Percentiles rank a stretch among this genome's conserved stretches.
These are phyloP conservation scores for Atkinsonella hypoxylon DNA, from an alignment of 2,329 filamentous ascomycete genomes.

Conservation along the genomic window DNA sequence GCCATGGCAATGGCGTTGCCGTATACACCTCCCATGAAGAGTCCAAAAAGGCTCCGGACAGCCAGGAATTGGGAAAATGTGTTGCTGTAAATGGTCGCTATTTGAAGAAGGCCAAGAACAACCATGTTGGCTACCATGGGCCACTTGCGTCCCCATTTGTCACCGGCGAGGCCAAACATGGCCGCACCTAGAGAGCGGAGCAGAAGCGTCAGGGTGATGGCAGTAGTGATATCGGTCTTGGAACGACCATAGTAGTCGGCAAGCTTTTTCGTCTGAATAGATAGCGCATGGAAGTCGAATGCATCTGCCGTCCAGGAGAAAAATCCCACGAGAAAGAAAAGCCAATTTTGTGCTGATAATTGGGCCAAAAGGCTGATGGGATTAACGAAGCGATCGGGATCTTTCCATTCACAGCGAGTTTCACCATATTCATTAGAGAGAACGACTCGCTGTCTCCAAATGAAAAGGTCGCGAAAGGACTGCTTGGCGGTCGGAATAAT, in stretches of 20 bases:
- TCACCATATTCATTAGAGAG: constrained; percentile 54
- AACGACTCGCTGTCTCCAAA: constrained; percentile 62
- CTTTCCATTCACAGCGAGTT: constrained; percentile 54
- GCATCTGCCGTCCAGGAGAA: constrained; percentile 70
- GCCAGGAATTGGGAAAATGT: constrained; percentile 67
- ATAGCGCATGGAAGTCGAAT: constrained; percentile 73
- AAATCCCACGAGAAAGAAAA: constrained; percentile 66
- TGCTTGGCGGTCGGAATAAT: constrained; percentile 53
- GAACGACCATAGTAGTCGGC: constrained; percentile 35
- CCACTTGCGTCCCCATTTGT: constrained; percentile 73
- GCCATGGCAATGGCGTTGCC: constrained; percentile 71
- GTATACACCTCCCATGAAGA: constrained; percentile 75
- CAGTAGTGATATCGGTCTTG: constrained; percentile 59
- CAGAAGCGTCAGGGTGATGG: constrained; percentile 64
- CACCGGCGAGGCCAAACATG: constrained; percentile 63
- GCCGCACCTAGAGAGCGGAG: constrained; percentile 65
- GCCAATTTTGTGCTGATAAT: constrained; percentile 55
- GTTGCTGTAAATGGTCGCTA: constrained; percentile 63
- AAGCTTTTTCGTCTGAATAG: constrained; percentile 65
- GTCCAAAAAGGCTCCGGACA: constrained; percentile 59
- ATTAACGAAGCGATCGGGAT: constrained; percentile 54
- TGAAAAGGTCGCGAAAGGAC: constrained; percentile 51
- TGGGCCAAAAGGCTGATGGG: constrained; percentile 56
- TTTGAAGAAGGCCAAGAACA: constrained; percentile 52
- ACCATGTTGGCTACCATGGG: constrained; percentile 75